Base-by-base conservation (phyloP, 139 green algal genomes). In the Chlorella vulgaris region DNA sequence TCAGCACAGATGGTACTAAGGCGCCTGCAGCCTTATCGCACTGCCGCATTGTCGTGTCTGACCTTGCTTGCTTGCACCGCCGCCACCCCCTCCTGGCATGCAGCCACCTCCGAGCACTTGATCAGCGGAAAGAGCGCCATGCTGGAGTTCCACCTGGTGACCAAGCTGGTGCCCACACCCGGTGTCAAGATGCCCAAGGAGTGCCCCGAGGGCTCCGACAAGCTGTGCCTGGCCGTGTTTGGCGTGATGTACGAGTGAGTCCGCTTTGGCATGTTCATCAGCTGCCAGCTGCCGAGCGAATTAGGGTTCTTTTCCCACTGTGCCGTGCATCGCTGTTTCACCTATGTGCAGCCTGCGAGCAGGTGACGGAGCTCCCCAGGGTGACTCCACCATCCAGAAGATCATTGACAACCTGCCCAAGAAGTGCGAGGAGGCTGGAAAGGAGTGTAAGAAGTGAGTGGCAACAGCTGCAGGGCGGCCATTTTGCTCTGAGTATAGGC, bases 101-200 rank as follows among this genome's bases (percentile, higher is more conserved):
- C 65, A 71, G 65, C 13, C 67, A 74, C 67, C 39, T 60, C 39
- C n/a, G 67, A 74, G 67, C 67, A 74, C 71, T 50, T 78, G 19
- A 28, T 78, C 31, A 36, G 18, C 29, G 51, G 71, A 31, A 18
- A 33, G 28, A 63, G 40, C 33, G 26, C 50, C 31, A 29, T 83
- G 84, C 50, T 88, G 47, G 79, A 88, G 39, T 81, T 85, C 24
- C 66, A 86, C 31, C 31, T 51, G 60, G 80, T 81, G 76, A 83
- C 84, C 21, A 33, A 35, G 73, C 66, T 83, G 58, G 43, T 80
- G 3, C 0, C 29, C 28, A 76, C 40, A 31, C 26, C 7, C 29
- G 71, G 65, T 47, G 24, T 15, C 24, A 15, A 4, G 53, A 58
- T 80, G 79, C 84, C 67, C 53, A 69, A 66, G 43, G 55, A 86